Evolutionary conservation across 768 basidiomycete genomes (phyloP).

Genomic region (Arthromyces matolae): DNA sequence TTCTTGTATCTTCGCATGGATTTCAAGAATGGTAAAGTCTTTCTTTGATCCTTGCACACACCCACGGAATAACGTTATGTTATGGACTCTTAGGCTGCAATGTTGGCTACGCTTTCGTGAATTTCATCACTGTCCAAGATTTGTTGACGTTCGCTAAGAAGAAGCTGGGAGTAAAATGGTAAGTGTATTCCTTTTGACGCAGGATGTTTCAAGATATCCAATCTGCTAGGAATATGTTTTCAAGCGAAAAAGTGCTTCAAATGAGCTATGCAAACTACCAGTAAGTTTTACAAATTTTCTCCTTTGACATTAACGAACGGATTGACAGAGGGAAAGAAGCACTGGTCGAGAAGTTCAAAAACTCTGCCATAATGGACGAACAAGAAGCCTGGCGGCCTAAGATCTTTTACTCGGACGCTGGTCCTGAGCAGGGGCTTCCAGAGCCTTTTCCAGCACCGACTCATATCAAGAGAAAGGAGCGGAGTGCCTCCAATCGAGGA

Average conservation of each 20-base stretch:
- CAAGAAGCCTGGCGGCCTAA: constrained; percentile 79
- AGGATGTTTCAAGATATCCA: constrained; percentile 7
- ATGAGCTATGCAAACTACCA: constrained; percentile 94
- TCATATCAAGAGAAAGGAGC: constrained; percentile 75
- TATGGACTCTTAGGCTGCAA: constrained; percentile 53
- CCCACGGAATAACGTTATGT: not conserved
- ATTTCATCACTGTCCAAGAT: constrained; percentile 79
- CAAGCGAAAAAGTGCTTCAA: constrained; percentile 85
- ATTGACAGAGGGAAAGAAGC: constrained; percentile 76
- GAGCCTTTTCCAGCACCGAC: constrained; percentile 84
- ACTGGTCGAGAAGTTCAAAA: constrained; percentile 88
- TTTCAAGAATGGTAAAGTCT: constrained; percentile 65
- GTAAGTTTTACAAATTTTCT: constrained; percentile 41
- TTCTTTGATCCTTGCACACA: not conserved
- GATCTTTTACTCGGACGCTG: constrained; percentile 73
- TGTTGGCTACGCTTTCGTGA: constrained; percentile 85
- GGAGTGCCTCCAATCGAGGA: constrained; percentile 76
- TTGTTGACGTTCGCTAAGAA: constrained; percentile 71
- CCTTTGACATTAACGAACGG: not conserved
- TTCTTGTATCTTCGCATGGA: constrained; percentile 89
- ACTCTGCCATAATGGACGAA: constrained; percentile 87
- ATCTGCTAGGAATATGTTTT: constrained; percentile 77
- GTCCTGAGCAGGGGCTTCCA: constrained; percentile 66
- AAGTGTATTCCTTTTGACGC: constrained; percentile 16
- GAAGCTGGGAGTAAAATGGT: constrained; percentile 82